Base-by-base conservation (phyloP, 1,284 basidiomycete genomes). In the Ganoderma lucidum region DNA sequence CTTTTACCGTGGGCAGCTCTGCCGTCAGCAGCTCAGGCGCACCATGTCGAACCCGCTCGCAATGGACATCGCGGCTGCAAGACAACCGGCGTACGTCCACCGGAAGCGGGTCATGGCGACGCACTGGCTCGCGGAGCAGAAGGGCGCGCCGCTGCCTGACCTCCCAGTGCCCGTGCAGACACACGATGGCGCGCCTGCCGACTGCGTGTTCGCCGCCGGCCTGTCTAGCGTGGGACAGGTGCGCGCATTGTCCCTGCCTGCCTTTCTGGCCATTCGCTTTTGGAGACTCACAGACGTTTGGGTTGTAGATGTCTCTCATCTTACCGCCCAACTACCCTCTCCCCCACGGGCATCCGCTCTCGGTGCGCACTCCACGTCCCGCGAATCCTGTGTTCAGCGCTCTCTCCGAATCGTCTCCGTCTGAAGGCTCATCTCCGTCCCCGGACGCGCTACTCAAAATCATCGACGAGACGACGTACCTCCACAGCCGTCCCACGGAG, bases 151-250 rank as follows among this genome's bases (percentile, higher is more conserved):
- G 41, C 63, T 74, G 9, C 69, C 67, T 5, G 42, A 58, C 3
- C 65, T 56, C 53, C 62, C 68, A 0, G 42, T 60, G 42, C 65
- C 65, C 14, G 55, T 56, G 2, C 12, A 64, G 17, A 8, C 48
- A 28, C n/a, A 55, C n/a, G 69, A 70, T 59, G 15, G 39, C 5
- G 59, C 44, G 1, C 55, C 67, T 1, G 8, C 65, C 1, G 69
- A 71, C 30, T 71, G 48, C 48, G 62, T 69, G 14, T 62, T 66
- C 23, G 30, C 68, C 2, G 61, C 53, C 6, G 85, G 84, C 30
- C 35, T 71, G 10, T 85, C 85, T 14, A 86, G 83, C 67, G 78
- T 86, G 32, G 86, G 85, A n/a, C 84, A 86, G 77, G 86, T 86
- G 58, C 71, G 81, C 75, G n/a, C 35, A 1, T 17, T 15, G 17